Conservation (phyloP, 345 rosid genomes). For the Ceriops decandra region DNA sequence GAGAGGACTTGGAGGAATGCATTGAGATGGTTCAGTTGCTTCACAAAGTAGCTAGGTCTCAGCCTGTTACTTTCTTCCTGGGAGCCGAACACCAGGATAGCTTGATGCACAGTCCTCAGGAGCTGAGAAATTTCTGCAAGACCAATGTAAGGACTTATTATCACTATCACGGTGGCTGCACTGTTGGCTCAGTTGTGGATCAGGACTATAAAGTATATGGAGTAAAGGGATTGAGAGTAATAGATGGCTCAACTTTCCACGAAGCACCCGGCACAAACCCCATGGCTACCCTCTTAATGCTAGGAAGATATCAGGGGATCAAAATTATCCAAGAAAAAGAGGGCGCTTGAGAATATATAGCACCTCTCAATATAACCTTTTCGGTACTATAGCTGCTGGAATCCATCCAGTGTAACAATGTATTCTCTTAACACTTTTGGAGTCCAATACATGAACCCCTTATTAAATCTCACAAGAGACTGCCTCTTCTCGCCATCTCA, state of each 20-base stretch:
- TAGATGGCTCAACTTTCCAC: constrained; percentile 1
- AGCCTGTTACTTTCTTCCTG: constrained; percentile 35
- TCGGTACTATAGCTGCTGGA: neutral
- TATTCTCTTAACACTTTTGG: neutral
- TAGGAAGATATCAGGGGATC: constrained; percentile 6
- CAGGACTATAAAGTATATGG: neutral
- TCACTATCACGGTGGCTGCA: neutral
- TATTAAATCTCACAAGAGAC: neutral
- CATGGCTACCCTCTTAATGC: constrained; percentile 10
- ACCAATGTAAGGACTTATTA: neutral
- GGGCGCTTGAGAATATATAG: too few relatives aligned
- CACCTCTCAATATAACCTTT: neutral
- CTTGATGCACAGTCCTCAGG: constrained; percentile 24
- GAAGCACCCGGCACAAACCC: constrained; percentile 8
- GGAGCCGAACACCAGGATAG: constrained; percentile 33
- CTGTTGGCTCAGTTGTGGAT: neutral
- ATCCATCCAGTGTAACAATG: neutral
- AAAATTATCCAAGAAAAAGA: neutral
- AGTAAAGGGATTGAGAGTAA: neutral
- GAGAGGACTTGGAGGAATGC: constrained; percentile 46
- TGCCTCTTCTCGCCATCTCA: neutral
- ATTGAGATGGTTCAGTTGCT: constrained; percentile 48
- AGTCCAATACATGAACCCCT: neutral
- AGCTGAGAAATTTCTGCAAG: constrained; percentile 10
- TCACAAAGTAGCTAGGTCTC: constrained; percentile 43